Evolutionary conservation across 176 grass and related monocot genomes (phyloP).

Genomic region (Carex myosuroides): DNA sequence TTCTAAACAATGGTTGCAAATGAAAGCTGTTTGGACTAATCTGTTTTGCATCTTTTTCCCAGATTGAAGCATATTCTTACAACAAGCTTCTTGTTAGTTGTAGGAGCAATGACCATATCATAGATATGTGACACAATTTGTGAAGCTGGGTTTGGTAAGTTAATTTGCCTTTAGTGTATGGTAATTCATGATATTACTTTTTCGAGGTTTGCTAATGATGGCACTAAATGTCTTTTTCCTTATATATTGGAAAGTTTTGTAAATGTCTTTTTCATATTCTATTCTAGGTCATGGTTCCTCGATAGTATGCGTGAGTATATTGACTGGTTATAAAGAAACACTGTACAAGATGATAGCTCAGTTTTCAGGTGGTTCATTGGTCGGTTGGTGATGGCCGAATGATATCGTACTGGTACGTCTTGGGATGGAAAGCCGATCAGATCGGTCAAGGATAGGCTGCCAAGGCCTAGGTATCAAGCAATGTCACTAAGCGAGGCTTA

Average conservation of each 20-base stretch:
- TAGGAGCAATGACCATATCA: slow-evolving; percentile 83
- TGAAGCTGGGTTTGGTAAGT: slow-evolving; percentile 92
- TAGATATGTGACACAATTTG: slow-evolving; percentile 99
- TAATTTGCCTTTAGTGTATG: background rate
- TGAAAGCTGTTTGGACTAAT: background rate
- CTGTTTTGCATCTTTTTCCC: slow-evolving; percentile 25
- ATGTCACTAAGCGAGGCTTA: too few species aligned
- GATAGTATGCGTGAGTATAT: slow-evolving; percentile 88
- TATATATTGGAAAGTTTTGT: background rate
- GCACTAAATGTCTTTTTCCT: background rate
- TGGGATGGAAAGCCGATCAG: too few species aligned
- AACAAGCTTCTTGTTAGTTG: slow-evolving; percentile 78
- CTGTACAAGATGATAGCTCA: slow-evolving; percentile 85
- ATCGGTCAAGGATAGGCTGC: too few species aligned
- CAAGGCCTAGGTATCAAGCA: too few species aligned
- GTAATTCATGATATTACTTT: background rate
- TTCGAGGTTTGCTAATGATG: background rate
- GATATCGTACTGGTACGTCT: too few species aligned
- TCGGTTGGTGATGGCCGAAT: too few species aligned
- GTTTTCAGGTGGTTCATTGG: slow-evolving; percentile 52
- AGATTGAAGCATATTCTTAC: slow-evolving; percentile 76
- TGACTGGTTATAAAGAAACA: slow-evolving; percentile 95
- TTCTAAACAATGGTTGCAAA: background rate
- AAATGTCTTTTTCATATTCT: slow-evolving; percentile 24
- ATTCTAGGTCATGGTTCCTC: slow-evolving; percentile 91